Evolutionary conservation across 192 early-diverging fungal species (phyloP), one percentile per base, ranked within the genome.

Genomic region (Linnemannia schmuckeri): DNA sequence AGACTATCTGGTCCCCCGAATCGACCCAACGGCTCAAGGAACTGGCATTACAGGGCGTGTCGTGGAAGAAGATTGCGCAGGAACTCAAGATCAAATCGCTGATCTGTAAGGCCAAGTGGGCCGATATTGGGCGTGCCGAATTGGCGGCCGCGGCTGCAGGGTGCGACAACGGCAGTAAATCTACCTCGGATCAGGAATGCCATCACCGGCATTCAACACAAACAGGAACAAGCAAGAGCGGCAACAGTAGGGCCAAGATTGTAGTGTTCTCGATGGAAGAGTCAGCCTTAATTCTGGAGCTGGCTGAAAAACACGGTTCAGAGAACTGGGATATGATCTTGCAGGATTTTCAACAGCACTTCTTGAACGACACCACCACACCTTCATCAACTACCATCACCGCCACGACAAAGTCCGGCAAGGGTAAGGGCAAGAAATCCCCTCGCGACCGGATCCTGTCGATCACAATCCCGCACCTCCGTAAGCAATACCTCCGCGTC

Each of bases 251-350:
- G 27, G 38, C 12, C 77, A 79, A 79, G 15, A 55, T 47, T 20
- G 63, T 85, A 5, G 66, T 55, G 0, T 85, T 85, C 76, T 85
- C 83, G 37, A 74, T 70, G 22, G 72, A 54, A 1, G 82, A 84
- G 20, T 84, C 77, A 3, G 35, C 9, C 1, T 4, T 61, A 44
- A 75, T 84, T 9, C 27, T 79, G 17, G 63, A 79, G 4, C 74
- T 85, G 8, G 77, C 49, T 0, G 70, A 78, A 18, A 61, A 68
- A 52, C 55, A 85, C 35, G 78, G 83, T 1, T 6, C 38, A 5
- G 78, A 80, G 15, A 18, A 63, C 20, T 79, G 83, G 83, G 69
- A 76, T 30, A 38, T 0, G 6, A 66, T 85, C 12, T 41, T 72
- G 33, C 7, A 70, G 7, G 82, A 84, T 35, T 84, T 84, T 47